Base-by-base conservation (phyloP, 371 early-diverging fungal species). In the Nematocida ironsii region DNA sequence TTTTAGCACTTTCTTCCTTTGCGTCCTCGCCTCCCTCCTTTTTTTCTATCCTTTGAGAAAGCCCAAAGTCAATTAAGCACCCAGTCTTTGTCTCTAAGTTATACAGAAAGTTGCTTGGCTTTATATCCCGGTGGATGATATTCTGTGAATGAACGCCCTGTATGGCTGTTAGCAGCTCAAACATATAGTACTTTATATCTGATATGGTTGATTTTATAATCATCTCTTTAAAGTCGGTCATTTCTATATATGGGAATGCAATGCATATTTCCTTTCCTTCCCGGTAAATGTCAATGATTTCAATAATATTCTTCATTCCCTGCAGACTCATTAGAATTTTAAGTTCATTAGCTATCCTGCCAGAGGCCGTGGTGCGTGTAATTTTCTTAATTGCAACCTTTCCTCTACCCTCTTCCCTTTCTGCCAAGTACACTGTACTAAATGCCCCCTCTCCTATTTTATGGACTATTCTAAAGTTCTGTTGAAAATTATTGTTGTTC, bases 71-170 rank as follows among this genome's bases (percentile, higher is more conserved):
- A 11, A 93, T 94, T 18, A 98, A 85, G 16, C 92, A 89, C 4
- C 99, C 99, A 0, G 89, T 90, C 48, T 90, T 89, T 18, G 78
- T 74, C 33, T 84, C 84, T 0, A 86, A 84, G 82, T 92, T 89
- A 84, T 92, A 98, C 7, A 98, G 86, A 85, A 97, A 98, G 83
- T 97, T 98, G 68, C 91, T 90, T 0, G 97, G 98, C 84, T 98
- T 98, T 61, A 98, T 89, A 84, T 98, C 98, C 25, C 97, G 72
- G 74, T 89, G 84, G 74, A 97, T 96, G 4, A 94, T 91, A 86
- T 72, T 52, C 27, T 84, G 62, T 16, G 58, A 39, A 66, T 86
- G 87, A 27, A 81, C 82, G 54, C 84, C 83, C 18, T 87, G 86
- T 6, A 94, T 85, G 0, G 91, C 93, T 20, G 87, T 86, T 9